A percentile compares a stretch with the other conserved stretches of the same genome.
These are phyloP conservation scores for Lachnellula arida DNA, from an alignment of 2,329 filamentous ascomycete species.

Conservation along the genomic window DNA sequence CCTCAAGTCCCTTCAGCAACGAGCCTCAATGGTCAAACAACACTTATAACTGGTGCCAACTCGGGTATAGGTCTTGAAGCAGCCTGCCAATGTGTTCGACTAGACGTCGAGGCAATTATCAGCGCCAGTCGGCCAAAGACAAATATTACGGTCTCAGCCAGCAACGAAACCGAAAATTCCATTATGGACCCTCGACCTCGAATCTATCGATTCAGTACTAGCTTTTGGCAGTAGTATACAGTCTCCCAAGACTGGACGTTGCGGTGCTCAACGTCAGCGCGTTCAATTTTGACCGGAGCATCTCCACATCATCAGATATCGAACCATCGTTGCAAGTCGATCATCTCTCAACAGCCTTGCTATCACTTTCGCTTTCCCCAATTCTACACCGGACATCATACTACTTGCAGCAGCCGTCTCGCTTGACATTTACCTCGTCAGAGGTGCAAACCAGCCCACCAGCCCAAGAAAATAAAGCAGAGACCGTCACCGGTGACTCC, in stretches of 20 bases:
- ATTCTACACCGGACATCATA: neutral
- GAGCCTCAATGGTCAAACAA: no score
- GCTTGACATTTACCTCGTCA: no score
- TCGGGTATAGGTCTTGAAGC: neutral
- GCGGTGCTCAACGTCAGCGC: constrained; percentile 15
- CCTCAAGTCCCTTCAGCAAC: no score
- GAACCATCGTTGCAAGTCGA: constrained; percentile 7
- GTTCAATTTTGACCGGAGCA: constrained; percentile 7
- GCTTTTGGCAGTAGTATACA: constrained; percentile 1
- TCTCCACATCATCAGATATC: neutral
- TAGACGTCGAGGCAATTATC: neutral
- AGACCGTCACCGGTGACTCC: no score
- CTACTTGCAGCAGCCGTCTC: no score
- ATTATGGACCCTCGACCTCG: constrained; percentile 5
- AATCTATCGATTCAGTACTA: constrained; percentile 11
- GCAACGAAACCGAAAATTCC: no score
- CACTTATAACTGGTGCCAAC: neutral
- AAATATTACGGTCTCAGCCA: no score
- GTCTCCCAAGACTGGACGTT: constrained; percentile 10
- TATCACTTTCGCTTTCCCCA: constrained; percentile 1
- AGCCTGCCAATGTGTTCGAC: neutral
- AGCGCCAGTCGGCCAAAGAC: no score
- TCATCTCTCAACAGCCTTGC: constrained; percentile 3
- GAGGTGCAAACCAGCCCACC: no score
- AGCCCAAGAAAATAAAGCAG: no score